Percentiles rank a stretch among this genome's conserved stretches.
These are phyloP conservation scores for Paecilomyces niveus DNA, from an alignment of 2,329 filamentous ascomycete species.

Conservation along the genomic window DNA sequence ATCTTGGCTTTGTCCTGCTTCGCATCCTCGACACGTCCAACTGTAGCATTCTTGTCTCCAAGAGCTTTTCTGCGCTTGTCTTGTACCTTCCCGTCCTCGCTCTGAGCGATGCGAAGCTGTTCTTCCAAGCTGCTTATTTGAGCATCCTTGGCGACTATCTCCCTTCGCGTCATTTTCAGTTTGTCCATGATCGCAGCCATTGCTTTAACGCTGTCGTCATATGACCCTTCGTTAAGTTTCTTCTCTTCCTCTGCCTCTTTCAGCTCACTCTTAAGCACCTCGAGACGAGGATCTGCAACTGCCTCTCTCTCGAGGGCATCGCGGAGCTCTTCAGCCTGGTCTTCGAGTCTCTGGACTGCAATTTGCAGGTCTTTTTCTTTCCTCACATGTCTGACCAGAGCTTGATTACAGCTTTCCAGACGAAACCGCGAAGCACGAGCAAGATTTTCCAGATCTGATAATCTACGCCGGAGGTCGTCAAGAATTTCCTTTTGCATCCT, in stretches of 20 bases:
- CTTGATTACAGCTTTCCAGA: conserved; percentile 43
- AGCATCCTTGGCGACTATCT: conserved; percentile 23
- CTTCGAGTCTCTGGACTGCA: conserved; percentile 53
- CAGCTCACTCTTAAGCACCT: conserved; percentile 53
- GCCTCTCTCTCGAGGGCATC: conserved; percentile 53
- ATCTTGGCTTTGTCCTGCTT: conserved; percentile 40
- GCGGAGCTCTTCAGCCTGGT: conserved; percentile 59
- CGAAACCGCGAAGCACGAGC: conserved; percentile 43
- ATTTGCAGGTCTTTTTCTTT: conserved; percentile 45
- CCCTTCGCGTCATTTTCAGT: conserved; percentile 30
- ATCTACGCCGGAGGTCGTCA: conserved; percentile 49
- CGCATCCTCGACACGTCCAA: conserved; percentile 45
- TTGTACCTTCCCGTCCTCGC: conserved; percentile 44
- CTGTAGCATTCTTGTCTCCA: conserved; percentile 55
- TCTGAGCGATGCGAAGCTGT: conserved; percentile 49
- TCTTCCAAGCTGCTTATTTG: conserved; percentile 29
- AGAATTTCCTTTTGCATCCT: conserved; percentile 43
- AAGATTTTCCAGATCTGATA: conserved; percentile 46
- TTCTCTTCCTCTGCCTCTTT: conserved; percentile 48
- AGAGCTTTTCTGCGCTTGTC: conserved; percentile 49
- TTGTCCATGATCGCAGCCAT: conserved; percentile 37
- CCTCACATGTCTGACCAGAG: conserved; percentile 44
- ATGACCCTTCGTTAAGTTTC: conserved; percentile 36
- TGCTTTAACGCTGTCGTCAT: conserved; percentile 41
- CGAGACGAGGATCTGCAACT: conserved; percentile 59